These are phyloP conservation scores for Moniliella sp. DNA, from an alignment of 1,284 basidiomycete species.

Conservation along the genomic window DNA sequence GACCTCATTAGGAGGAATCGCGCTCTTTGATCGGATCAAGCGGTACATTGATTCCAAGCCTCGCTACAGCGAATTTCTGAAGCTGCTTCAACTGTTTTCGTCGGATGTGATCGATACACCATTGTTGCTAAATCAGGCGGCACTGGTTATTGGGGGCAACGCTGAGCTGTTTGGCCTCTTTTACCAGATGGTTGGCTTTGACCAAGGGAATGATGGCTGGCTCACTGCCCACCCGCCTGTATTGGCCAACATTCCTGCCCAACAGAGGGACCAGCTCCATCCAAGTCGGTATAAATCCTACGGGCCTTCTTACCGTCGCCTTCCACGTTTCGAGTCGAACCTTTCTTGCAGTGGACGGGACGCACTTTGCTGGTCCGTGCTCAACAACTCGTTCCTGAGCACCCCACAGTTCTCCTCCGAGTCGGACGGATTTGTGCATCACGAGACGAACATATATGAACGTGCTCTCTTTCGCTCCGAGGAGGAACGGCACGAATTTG, in stretches of 20 bases:
- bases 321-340: conserved; percentile 65
- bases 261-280: conserved; percentile 28
- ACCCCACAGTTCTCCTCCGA: conserved; percentile 91
- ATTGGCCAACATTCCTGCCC: conserved; percentile 35
- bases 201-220: conserved; percentile 45
- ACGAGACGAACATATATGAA: conserved; percentile 92
- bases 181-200: conserved; percentile 61
- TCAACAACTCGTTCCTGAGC: conserved; percentile 51
- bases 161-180: conserved; percentile 65
- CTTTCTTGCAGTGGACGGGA: conserved; percentile 83
- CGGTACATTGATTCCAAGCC: conserved; percentile 61
- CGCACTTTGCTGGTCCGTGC: conserved; percentile 78
- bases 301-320: conserved; percentile 74
- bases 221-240: conserved; percentile 37
- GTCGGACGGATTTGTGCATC: conserved; percentile 76
- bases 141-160: conserved; percentile 54
- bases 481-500: conserved; percentile 94
- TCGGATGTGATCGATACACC: conserved; percentile 71
- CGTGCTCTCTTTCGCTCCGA: conserved; percentile 88
- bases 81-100: conserved; percentile 78
- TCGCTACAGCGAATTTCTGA: conserved; percentile 84
- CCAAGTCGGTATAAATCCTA: too few species aligned
- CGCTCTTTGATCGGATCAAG: conserved; percentile 84
- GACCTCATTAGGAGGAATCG: too few species aligned
- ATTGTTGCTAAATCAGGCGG: conserved; percentile 65